These are phyloP conservation scores for Ophiocordyceps sinensis DNA, from an alignment of 2,329 filamentous ascomycete genomes.

Conservation along the genomic window DNA sequence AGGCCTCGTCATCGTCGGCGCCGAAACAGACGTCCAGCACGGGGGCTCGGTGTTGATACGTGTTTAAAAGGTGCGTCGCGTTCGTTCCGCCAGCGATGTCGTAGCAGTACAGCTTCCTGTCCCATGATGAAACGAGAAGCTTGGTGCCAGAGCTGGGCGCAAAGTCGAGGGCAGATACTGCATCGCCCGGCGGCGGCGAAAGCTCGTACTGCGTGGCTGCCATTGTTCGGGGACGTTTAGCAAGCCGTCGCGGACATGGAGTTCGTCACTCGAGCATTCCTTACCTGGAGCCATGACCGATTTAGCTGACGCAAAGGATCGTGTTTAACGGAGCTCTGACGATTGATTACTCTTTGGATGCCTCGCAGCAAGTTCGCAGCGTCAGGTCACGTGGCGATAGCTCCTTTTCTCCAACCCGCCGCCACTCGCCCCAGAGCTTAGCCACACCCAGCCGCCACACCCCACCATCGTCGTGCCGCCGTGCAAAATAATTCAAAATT, in stretches of 20 bases:
- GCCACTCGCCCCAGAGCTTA: conserved; percentile 14
- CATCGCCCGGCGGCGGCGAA: conserved; percentile 68
- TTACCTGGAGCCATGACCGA: conserved; percentile 27
- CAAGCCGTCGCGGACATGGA: background rate
- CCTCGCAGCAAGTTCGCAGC: no score
- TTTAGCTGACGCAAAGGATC: background rate
- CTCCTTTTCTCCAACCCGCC: conserved; percentile 2
- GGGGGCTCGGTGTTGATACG: conserved; percentile 68
- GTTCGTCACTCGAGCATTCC: conserved; percentile 2
- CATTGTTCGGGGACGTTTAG: conserved; percentile 7
- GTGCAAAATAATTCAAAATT: conserved; percentile 28
- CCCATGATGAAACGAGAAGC: conserved; percentile 89
- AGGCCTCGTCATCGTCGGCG: conserved; percentile 66
- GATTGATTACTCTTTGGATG: conserved; percentile 18
- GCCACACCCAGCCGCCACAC: conserved; percentile 23
- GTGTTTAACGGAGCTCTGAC: background rate
- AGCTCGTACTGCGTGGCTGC: conserved; percentile 68
- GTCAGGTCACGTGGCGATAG: conserved; percentile 18
- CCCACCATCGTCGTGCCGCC: conserved; percentile 22
- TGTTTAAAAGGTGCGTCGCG: conserved; percentile 44
- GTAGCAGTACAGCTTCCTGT: conserved; percentile 82
- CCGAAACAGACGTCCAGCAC: conserved; percentile 90
- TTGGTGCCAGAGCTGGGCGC: conserved; percentile 60
- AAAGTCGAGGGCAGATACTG: conserved; percentile 76
- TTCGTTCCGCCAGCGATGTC: conserved; percentile 49